These are phyloP conservation scores for Solanum rostratum DNA, from an alignment of 257 asterid genomes.

Conservation along the genomic window DNA sequence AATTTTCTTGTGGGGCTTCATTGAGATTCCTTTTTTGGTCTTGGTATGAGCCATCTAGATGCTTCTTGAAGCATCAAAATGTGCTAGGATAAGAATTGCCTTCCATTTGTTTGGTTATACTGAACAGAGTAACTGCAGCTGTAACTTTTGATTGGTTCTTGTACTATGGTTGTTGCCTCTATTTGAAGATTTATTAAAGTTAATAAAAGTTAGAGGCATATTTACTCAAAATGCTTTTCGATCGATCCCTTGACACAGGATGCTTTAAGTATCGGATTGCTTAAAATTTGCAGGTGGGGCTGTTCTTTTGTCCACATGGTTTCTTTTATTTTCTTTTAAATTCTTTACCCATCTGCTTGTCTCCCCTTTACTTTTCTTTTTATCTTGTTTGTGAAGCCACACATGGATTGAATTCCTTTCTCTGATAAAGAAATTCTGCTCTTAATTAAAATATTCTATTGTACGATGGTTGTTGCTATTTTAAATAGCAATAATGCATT, in stretches of 20 bases:
- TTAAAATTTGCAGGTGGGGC: constrained; percentile 23
- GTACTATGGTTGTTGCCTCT: neutral
- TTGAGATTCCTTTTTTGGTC: neutral
- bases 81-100: neutral
- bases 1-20: neutral
- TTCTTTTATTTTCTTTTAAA: constrained; percentile 15
- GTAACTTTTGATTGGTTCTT: neutral
- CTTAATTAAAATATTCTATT: constrained; percentile 1
- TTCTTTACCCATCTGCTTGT: constrained; percentile 10
- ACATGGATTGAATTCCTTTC: constrained; percentile 16
- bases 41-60: neutral
- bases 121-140: neutral
- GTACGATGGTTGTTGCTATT: constrained; percentile 1
- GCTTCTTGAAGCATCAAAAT: neutral
- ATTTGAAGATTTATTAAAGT: neutral
- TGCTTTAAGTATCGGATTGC: constrained; percentile 17
- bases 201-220: constrained; percentile 16
- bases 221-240: constrained; percentile 14
- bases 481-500: neutral
- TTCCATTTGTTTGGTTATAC: neutral
- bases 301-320: constrained; percentile 31
- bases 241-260: constrained; percentile 1
- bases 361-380: constrained; percentile 4
- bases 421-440: constrained; percentile 8
- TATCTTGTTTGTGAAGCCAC: constrained; percentile 26